Base-by-base conservation (phyloP, 768 basidiomycete genomes). In the Candolleomyces aberdarensis region DNA sequence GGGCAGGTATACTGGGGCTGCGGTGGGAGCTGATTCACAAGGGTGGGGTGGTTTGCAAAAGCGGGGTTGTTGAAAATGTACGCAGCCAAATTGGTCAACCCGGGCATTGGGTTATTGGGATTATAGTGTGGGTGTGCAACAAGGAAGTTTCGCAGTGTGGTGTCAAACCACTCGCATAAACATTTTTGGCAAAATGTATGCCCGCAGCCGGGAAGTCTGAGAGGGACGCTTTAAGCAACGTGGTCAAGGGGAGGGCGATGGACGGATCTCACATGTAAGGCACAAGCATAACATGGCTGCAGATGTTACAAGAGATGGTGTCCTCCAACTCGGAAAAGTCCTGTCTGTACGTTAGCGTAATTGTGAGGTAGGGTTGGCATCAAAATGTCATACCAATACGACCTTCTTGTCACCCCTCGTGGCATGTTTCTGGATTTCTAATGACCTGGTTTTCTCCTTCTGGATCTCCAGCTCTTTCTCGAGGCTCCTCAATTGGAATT, bases 111-210 rank as follows among this genome's bases (percentile, higher is more conserved):
- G 17, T 73, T 74, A 41, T 74, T 72, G 39, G 67, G 63, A 55
- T 78, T 70, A 65, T 82, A 80, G 9, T 74, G 65, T 0, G 86
- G 86, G 63, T 86, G 69, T 1, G 69, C 63, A 6, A 72, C 68
- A 64, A 83, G 73, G 62, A 88, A 83, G 62, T 81, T 79, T 0
- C 72, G 75, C 54, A 83, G 79, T 0, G 73, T 79, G 3, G 82
- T 81, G 56, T 70, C 68, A 50, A 83, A 81, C 81, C 81, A 83
- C 65, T 85, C 83, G 50, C 78, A 75, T 8, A 91, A 75, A 64
- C 89, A 91, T 5, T 69, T 69, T 62, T 81, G 74, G 67, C 89
- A 92, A 67, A 86, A 90, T 0, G 83, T 82, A 70, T 92, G 89
- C 3, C 89, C 89, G 58, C 89, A 92, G 44, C 78, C 79, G 6